These are phyloP conservation scores for Jackrogersella minutella DNA, from an alignment of 495 filamentous ascomycete genomes.

Conservation along the genomic window DNA sequence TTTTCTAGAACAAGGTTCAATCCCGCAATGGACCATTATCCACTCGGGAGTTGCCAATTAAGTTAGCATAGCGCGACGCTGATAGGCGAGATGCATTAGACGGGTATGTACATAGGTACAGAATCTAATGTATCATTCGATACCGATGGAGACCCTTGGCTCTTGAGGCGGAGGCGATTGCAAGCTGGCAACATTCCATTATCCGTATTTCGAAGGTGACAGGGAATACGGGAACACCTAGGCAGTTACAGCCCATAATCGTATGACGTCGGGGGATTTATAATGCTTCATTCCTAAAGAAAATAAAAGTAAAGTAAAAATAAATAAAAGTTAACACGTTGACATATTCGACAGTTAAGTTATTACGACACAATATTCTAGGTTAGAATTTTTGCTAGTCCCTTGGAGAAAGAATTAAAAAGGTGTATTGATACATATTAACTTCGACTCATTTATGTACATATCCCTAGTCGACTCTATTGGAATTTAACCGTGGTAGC, in stretches of 20 bases:
- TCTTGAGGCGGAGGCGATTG: slow-evolving; percentile 20
- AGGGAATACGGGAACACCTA: neutral
- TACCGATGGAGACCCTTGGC: slow-evolving; percentile 26
- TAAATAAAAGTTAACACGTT: slow-evolving; percentile 41
- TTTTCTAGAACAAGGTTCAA: slow-evolving; percentile 39
- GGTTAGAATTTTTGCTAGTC: too few species aligned
- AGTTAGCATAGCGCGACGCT: slow-evolving; percentile 4
- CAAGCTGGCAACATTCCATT: slow-evolving; percentile 42
- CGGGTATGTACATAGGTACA: slow-evolving; percentile 7
- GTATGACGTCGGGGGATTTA: slow-evolving; percentile 35
- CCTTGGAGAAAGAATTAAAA: neutral
- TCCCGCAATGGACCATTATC: slow-evolving; percentile 15
- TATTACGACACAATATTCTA: slow-evolving; percentile 5
- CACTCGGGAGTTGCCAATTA: slow-evolving; percentile 29
- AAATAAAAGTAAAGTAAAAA: too few species aligned
- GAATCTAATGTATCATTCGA: slow-evolving; percentile 8
- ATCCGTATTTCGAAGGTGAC: slow-evolving; percentile 21
- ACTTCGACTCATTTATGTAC: too few species aligned
- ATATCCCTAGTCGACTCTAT: slow-evolving; percentile 3
- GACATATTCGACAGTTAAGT: slow-evolving; percentile 4
- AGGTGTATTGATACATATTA: neutral
- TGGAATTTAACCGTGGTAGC: slow-evolving; percentile 39
- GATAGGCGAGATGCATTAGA: slow-evolving; percentile 9
- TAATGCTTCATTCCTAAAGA: slow-evolving; percentile 10
- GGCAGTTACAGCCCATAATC: slow-evolving; percentile 28